Conservation (phyloP, 2,329 filamentous ascomycete species). For the Fusarium sulawesiense region DNA sequence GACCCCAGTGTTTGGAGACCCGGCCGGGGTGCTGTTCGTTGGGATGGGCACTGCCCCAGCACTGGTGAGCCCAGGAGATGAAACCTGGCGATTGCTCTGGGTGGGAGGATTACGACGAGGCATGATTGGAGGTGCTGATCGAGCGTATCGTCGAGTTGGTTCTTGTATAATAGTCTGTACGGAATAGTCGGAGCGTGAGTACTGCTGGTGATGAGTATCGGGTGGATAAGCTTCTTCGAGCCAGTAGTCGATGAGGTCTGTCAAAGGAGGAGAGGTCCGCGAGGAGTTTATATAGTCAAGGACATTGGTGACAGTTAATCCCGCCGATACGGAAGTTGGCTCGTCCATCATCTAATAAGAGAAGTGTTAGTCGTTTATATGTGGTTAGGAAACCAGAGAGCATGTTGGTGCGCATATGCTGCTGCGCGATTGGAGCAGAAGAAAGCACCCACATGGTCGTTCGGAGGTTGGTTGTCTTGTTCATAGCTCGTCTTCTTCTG, state of each 20-base stretch:
- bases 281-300: conserved; percentile 9
- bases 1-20: background rate
- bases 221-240: conserved; percentile 15
- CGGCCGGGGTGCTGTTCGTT: no score
- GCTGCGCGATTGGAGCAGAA: background rate
- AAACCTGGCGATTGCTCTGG: background rate
- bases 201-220: background rate
- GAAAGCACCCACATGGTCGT: conserved; percentile 1
- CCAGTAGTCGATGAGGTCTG: conserved; percentile 10
- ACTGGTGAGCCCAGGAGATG: background rate
- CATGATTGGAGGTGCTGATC: conserved; percentile 11
- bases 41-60: no score
- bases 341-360: conserved; percentile 12
- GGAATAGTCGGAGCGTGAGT: background rate
- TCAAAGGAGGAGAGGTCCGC: background rate
- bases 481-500: background rate
- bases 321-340: background rate
- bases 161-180: background rate
- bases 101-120: background rate
- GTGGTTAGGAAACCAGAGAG: background rate
- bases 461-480: background rate
- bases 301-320: background rate
- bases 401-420: background rate
- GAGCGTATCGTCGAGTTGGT: background rate
- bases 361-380: background rate